Evolutionary conservation across 768 basidiomycete genomes (phyloP).

Genomic region (Mycena amicta): DNA sequence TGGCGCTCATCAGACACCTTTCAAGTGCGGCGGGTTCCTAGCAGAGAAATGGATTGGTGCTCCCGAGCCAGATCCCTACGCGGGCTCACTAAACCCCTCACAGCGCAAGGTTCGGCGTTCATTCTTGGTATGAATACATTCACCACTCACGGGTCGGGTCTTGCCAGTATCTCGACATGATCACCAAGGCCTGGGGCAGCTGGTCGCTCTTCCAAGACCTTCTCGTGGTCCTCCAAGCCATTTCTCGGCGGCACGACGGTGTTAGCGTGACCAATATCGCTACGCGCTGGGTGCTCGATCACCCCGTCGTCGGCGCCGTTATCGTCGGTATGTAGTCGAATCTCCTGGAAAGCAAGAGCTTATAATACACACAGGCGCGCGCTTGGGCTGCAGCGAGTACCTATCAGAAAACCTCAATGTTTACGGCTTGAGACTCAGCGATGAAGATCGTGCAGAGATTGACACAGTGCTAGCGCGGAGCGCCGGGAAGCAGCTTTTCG

Average conservation of each 20-base stretch:
- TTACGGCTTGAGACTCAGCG: slow-evolving; percentile 58
- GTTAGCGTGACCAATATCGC: slow-evolving; percentile 78
- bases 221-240: slow-evolving; percentile 54
- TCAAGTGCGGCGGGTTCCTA: slow-evolving; percentile 81
- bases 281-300: slow-evolving; percentile 85
- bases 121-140: too few species aligned
- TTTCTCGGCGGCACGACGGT: slow-evolving; percentile 68
- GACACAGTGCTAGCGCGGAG: slow-evolving; percentile 63
- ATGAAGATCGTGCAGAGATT: slow-evolving; percentile 62
- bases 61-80: slow-evolving; percentile 73
- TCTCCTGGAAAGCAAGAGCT: too few species aligned
- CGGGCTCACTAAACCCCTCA: slow-evolving; percentile 71
- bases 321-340: slow-evolving; percentile 76
- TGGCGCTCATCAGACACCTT: too few species aligned
- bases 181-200: slow-evolving; percentile 75
- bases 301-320: slow-evolving; percentile 78
- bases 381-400: slow-evolving; percentile 77
- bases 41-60: slow-evolving; percentile 72
- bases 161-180: slow-evolving; percentile 91
- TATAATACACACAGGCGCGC: too few species aligned
- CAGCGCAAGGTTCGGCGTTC: slow-evolving; percentile 81
- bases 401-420: slow-evolving; percentile 66
- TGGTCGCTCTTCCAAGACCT: slow-evolving; percentile 79
- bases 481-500: slow-evolving; percentile 62
- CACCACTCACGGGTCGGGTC: too few species aligned